phyloP scores from a whole-genome alignment of 139 green algal species.

The Monoraphidium neglectum region DNA sequence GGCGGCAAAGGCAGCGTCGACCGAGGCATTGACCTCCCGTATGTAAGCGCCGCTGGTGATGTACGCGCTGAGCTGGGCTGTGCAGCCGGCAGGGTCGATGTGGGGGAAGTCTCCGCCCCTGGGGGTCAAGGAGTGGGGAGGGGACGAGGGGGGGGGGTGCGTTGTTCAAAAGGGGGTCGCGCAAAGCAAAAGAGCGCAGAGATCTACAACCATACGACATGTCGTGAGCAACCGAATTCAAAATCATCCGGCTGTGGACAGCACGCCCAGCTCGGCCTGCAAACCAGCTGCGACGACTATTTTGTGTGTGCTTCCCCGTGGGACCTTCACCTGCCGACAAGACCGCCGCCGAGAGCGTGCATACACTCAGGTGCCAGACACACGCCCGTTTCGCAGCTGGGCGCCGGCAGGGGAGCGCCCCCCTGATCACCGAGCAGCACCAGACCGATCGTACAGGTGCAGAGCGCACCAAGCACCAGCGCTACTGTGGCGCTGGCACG shows the following conservation, averaged over 20 bases:
- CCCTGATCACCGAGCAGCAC: no score
- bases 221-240: no score
- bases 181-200: neutral
- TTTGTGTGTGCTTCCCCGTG: neutral
- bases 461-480: no score
- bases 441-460: no score
- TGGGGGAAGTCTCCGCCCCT: neutral
- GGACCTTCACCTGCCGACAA: neutral
- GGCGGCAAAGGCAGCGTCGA: neutral
- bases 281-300: neutral
- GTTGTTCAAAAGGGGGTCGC: no score
- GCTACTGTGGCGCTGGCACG: no score
- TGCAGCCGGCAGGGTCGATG: conserved; percentile 4
- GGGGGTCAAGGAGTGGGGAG: neutral
- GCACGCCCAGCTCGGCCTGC: no score
- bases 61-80: conserved; percentile 6
- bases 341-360: conserved; percentile 23
- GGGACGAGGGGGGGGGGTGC: no score
- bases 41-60: neutral
- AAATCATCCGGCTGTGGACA: no score
- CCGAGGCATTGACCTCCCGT: neutral
- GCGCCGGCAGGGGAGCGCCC: no score
- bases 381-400: neutral
- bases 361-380: conserved; percentile 11
- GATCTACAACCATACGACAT: no score